Percentiles rank a stretch among this genome's conserved stretches.
These are phyloP conservation scores for Daphne laureola DNA, from an alignment of 441 rosid species.

Conservation along the genomic window DNA sequence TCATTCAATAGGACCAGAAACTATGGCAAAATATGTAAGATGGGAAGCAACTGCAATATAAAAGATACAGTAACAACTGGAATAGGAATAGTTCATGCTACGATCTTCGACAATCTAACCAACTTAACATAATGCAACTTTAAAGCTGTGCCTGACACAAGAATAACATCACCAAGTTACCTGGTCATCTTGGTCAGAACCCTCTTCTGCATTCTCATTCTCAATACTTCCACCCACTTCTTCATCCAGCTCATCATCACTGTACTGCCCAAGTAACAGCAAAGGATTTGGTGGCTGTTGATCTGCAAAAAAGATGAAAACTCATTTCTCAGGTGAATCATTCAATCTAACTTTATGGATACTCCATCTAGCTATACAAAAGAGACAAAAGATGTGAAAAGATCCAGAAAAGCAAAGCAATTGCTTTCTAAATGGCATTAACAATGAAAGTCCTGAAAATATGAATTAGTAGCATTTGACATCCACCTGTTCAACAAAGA, in stretches of 20 bases:
- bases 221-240: slow-evolving; percentile 27
- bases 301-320: slow-evolving; percentile 52
- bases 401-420: slow-evolving; percentile 12
- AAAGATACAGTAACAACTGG: no score
- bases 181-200: slow-evolving; percentile 36
- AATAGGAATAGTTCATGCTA: no score
- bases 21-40: no score
- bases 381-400: slow-evolving; percentile 6
- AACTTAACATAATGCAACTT: no score
- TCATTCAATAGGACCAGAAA: slow-evolving; percentile 8
- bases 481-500: slow-evolving; percentile 64
- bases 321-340: slow-evolving; percentile 22
- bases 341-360: slow-evolving; percentile 5
- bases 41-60: no score
- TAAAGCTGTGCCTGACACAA: no score
- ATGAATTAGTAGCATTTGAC: slow-evolving; percentile 17
- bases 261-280: slow-evolving; percentile 84
- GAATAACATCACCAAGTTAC: slow-evolving; percentile 27
- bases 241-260: slow-evolving; percentile 80
- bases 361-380: slow-evolving; percentile 13
- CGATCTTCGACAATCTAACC: no score
- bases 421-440: slow-evolving; percentile 10
- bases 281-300: slow-evolving; percentile 69
- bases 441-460: slow-evolving; percentile 2
- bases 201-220: slow-evolving; percentile 27